Conservation (phyloP, 2,329 filamentous ascomycete genomes). For the Verticillium nonalfalfae region DNA sequence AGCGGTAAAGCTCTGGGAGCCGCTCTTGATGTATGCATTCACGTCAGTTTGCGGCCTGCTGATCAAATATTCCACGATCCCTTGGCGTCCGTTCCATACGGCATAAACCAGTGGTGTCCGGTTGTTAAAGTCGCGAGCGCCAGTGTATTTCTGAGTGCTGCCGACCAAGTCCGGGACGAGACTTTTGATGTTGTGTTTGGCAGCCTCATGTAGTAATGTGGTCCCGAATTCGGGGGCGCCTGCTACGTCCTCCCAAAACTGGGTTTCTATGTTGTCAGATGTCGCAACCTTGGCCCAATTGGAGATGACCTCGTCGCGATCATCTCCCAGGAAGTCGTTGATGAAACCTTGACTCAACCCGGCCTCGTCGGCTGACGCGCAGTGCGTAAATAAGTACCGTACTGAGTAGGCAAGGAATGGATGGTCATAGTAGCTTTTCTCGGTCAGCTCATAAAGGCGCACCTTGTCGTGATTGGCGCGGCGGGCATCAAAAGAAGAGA, state of each 20-base stretch:
- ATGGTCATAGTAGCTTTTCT: not conserved
- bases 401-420: not conserved
- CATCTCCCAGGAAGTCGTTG: not conserved
- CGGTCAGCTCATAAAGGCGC: not conserved
- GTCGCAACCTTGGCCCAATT: not conserved
- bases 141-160: not conserved
- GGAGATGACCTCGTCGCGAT: not conserved
- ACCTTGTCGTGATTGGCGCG: not conserved
- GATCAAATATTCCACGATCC: not conserved
- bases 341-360: not conserved
- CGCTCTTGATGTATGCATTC: not conserved
- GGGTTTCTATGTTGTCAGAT: not conserved
- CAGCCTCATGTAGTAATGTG: not conserved
- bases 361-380: not conserved
- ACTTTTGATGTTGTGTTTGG: not conserved
- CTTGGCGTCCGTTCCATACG: not conserved
- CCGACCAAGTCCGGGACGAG: not conserved
- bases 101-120: not conserved
- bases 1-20: not conserved
- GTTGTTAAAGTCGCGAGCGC: not conserved
- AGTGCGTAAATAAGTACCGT: not conserved
- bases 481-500: not conserved
- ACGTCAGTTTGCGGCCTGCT: not conserved
- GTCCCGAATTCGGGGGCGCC: not conserved
- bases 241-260: not conserved